Base-by-base conservation (phyloP, 129 eudicot genomes). In the Centrapalus pauciflorus region DNA sequence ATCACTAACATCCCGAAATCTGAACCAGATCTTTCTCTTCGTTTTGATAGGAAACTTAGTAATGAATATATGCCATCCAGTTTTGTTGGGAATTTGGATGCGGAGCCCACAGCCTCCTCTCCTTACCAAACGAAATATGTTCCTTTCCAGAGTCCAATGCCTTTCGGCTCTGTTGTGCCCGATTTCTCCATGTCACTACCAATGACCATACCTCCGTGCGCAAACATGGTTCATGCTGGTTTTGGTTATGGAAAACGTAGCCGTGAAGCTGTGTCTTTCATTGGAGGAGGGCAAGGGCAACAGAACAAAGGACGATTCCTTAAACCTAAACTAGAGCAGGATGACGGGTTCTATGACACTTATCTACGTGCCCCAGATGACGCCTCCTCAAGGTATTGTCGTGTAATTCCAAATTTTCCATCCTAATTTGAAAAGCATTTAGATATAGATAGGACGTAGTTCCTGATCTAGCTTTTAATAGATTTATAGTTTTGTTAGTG, bases 281-380 rank as follows among this genome's bases (percentile, higher is more conserved):
- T 63, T 34, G 72, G 71, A 40, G 72, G 71, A 24, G 69, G 76
- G 49, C 87, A 75, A 54, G 65, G 30, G 11, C 23, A 45, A 30
- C 64, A 30, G 43, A 61, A 66, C 40, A 72, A 79, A 52, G 30
- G 54, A 30, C 75, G 76, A 46, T 52, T 71, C 26, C 2, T 81
- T 48, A 75, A 58, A 46, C 91, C 85, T 13, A 80, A 83, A 77
- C 46, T 68, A 25, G 89, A 83, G 79, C 82, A 68, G 56, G 78
- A 79, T 33, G 75, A 77, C 13, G 61, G 55, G 45, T 54, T 69
- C 13, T 83, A 51, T 55, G 82, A 77, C 46, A 72, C 64, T 30
- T 33, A 70, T 61, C 48, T 72, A 16, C 38, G 70, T 24, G 57
- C 50, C 13, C 69, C 74, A 1, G 67, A 68, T 62, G 73, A 75